These are phyloP conservation scores for Nelumbo lutea DNA, from an alignment of 164 flowering plant species.

Conservation along the genomic window DNA sequence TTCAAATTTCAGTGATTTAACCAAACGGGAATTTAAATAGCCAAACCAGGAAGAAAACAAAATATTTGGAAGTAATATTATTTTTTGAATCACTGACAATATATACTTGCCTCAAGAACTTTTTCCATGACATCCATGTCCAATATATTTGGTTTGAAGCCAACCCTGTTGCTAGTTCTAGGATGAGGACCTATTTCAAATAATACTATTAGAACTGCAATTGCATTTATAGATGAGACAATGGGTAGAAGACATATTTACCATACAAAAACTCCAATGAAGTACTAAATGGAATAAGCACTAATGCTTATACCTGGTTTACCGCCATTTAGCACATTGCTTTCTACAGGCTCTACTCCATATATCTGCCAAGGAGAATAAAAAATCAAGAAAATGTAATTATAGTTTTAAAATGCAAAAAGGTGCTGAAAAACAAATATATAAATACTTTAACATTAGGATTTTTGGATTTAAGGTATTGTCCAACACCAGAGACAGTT, in stretches of 20 bases:
- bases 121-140: slow-evolving; percentile 96
- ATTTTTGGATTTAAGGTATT: slow-evolving; percentile 77
- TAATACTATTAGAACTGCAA: too few relatives aligned
- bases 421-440: neutral
- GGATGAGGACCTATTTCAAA: slow-evolving; percentile 69
- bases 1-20: too few relatives aligned
- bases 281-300: too few relatives aligned
- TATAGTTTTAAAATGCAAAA: neutral
- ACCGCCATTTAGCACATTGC: slow-evolving; percentile 82
- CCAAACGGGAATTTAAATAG: too few relatives aligned
- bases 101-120: slow-evolving; percentile 69
- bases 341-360: slow-evolving; percentile 93
- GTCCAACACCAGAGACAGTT: slow-evolving; percentile 89
- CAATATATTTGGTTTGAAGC: slow-evolving; percentile 88
- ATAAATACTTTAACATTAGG: slow-evolving; percentile 79
- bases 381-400: neutral
- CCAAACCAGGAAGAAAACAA: too few relatives aligned
- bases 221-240: too few relatives aligned
- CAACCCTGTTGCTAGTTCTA: slow-evolving; percentile 92
- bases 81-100: neutral
- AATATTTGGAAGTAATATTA: too few relatives aligned
- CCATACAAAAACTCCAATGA: too few relatives aligned
- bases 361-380: slow-evolving; percentile 43
- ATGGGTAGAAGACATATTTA: too few relatives aligned
- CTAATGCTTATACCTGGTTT: slow-evolving; percentile 63